These are phyloP conservation scores for Dryas integrifolia DNA, from an alignment of 331 rosid genomes.

Conservation along the genomic window DNA sequence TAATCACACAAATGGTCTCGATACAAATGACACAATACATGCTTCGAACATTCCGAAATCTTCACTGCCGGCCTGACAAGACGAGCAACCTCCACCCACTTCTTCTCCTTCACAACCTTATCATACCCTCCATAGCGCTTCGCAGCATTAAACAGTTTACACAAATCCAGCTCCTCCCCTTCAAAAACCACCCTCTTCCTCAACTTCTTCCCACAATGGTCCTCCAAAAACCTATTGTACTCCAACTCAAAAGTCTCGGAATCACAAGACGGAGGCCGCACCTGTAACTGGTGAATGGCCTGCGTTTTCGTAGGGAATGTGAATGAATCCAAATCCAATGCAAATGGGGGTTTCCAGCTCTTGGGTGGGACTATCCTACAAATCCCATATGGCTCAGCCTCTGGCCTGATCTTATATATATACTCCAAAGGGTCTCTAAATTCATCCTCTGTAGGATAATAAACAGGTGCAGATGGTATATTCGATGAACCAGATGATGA, in stretches of 20 bases:
- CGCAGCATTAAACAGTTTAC: constrained; percentile 76
- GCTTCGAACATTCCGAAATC: constrained; percentile 81
- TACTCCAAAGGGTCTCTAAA: constrained; percentile 86
- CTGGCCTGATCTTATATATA: constrained; percentile 72
- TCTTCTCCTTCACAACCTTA: constrained; percentile 69
- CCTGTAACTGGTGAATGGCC: constrained; percentile 90
- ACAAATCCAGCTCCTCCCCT: constrained; percentile 83
- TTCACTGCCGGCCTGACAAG: constrained; percentile 52
- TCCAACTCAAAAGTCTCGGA: constrained; percentile 84
- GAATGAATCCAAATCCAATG: constrained; percentile 57
- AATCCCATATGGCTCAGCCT: constrained; percentile 88
- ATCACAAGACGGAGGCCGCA: constrained; percentile 73
- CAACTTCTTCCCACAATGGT: constrained; percentile 55
- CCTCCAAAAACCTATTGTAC: constrained; percentile 74
- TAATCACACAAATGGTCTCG: constrained; percentile 84
- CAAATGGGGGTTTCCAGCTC: constrained; percentile 93
- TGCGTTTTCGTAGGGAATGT: constrained; percentile 85
- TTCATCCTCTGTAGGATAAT: constrained; percentile 80
- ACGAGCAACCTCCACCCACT: constrained; percentile 85
- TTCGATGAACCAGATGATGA: constrained; percentile 40
- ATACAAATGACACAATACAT: constrained; percentile 74
- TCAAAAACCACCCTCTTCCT: constrained; percentile 75
- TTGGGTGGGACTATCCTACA: constrained; percentile 90
- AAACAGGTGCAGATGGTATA: constrained; percentile 78
- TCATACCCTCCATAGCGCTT: constrained; percentile 87